Conservation (phyloP, 352 stramenopile genomes). For the Phytophthora boehmeriae region DNA sequence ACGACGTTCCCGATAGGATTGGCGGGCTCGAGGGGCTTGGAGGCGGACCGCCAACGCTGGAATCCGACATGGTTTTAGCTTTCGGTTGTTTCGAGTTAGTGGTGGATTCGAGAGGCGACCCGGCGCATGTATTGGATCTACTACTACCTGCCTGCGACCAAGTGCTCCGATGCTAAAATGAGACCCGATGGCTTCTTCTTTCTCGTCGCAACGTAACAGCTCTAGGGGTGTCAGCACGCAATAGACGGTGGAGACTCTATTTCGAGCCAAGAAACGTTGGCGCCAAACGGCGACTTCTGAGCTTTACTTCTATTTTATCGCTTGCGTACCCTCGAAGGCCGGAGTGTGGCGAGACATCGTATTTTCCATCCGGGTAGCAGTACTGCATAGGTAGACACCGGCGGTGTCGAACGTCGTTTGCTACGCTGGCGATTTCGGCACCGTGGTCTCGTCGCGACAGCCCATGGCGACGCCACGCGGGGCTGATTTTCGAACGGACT, state of each 20-base stretch:
- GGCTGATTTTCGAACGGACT: conserved; percentile 9
- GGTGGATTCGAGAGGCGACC: neutral
- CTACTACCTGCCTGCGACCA: neutral
- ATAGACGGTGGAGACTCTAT: conserved; percentile 33
- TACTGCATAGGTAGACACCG: neutral
- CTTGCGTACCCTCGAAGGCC: conserved; percentile 24
- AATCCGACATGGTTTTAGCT: conserved; percentile 24
- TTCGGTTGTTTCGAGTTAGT: conserved; percentile 9
- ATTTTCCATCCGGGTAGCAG: conserved; percentile 3
- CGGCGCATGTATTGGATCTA: conserved; percentile 19
- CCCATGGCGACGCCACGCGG: conserved; percentile 26
- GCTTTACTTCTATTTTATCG: conserved; percentile 37
- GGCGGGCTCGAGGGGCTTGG: conserved; percentile 8
- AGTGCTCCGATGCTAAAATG: conserved; percentile 35
- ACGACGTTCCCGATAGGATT: conserved; percentile 11
- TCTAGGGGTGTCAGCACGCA: conserved; percentile 1
- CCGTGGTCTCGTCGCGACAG: conserved; percentile 14
- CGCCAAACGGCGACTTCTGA: neutral
- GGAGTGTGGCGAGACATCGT: conserved; percentile 1
- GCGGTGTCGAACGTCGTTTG: too few species aligned
- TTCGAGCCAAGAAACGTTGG: conserved; percentile 3
- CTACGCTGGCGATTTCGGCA: too few species aligned
- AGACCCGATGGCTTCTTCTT: neutral
- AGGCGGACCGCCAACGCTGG: conserved; percentile 4
- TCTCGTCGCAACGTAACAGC: conserved; percentile 1